These are phyloP conservation scores for Sisymbrium altissimum DNA, from an alignment of 345 rosid species.

Conservation along the genomic window DNA sequence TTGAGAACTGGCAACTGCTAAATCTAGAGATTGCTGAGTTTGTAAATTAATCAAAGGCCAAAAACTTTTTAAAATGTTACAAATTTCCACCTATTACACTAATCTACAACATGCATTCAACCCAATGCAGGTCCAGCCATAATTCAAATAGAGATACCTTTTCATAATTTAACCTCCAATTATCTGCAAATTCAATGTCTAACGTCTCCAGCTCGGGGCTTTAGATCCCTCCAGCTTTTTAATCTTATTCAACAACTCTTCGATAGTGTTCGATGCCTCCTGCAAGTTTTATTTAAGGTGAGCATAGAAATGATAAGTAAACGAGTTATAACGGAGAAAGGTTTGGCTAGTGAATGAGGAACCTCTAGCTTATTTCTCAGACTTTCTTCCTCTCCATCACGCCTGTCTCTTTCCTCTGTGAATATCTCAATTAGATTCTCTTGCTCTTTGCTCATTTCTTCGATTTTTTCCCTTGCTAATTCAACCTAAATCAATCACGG, in stretches of 20 bases:
- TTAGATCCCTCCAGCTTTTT: conserved; percentile 56
- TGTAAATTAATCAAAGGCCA: not conserved
- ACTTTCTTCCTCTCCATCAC: conserved; percentile 66
- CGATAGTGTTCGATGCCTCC: conserved; percentile 72
- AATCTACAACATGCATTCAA: conserved; percentile 21
- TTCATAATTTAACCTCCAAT: not conserved
- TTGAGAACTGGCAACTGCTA: not conserved
- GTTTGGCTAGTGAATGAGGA: not conserved
- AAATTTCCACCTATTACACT: not conserved
- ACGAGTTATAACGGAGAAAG: not conserved
- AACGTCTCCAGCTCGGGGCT: conserved; percentile 28
- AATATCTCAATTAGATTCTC: conserved; percentile 62
- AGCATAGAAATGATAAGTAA: not conserved
- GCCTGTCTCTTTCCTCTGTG: conserved; percentile 70
- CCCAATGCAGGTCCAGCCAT: not conserved
- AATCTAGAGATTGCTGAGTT: not conserved
- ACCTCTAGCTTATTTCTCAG: conserved; percentile 75
- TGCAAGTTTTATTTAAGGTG: conserved; percentile 24
- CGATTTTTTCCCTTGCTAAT: conserved; percentile 45
- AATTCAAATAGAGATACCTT: not conserved
- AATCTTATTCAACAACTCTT: conserved; percentile 59
- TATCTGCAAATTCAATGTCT: conserved; percentile 12
- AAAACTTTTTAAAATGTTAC: not conserved
- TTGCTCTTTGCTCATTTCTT: conserved; percentile 65
- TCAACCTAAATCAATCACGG: conserved; percentile 41